These are phyloP conservation scores for Allodekkera sacchari DNA, from an alignment of 805 yeast genomes.

Conservation along the genomic window DNA sequence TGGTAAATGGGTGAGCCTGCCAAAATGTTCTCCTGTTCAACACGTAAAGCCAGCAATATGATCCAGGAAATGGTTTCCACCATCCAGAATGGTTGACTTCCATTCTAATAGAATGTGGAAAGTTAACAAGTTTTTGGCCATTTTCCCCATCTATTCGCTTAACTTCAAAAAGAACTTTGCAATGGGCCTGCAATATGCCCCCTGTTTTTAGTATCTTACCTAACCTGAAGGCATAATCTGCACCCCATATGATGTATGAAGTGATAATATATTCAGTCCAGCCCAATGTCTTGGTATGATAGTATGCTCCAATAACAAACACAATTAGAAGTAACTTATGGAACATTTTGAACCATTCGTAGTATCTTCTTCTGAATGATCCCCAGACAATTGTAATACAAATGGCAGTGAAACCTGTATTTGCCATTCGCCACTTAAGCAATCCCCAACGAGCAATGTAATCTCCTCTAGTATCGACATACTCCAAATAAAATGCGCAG, in stretches of 20 bases:
- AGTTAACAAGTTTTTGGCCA: conserved; percentile 2
- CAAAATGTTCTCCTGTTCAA: conserved; percentile 38
- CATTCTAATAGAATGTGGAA: conserved; percentile 37
- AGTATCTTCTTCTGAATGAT: conserved; percentile 27
- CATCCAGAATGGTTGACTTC: conserved; percentile 41
- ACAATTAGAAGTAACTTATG: conserved; percentile 35
- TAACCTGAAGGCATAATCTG: conserved; percentile 54
- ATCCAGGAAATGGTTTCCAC: conserved; percentile 54
- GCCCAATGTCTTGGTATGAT: conserved; percentile 38
- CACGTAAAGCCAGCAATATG: conserved; percentile 51
- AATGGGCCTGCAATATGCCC: conserved; percentile 42
- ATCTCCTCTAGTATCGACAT: conserved; percentile 27
- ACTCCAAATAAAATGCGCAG: conserved; percentile 29
- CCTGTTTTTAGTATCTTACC: conserved; percentile 54
- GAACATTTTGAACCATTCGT: conserved; percentile 37
- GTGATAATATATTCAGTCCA: conserved; percentile 47
- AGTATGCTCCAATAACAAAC: conserved; percentile 37
- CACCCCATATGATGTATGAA: conserved; percentile 58
- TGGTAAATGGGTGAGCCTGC: conserved; percentile 66
- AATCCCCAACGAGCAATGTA: conserved; percentile 29
- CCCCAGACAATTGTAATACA: conserved; percentile 24
- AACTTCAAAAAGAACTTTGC: conserved; percentile 22
- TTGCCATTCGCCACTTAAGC: conserved; percentile 37
- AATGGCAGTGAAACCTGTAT: conserved; percentile 25
- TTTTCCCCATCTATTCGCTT: conserved; percentile 4